Percentiles rank a stretch among this genome's conserved stretches.
Conservation (phyloP, 352 stramenopile genomes). For the Globisporangium solare region DNA sequence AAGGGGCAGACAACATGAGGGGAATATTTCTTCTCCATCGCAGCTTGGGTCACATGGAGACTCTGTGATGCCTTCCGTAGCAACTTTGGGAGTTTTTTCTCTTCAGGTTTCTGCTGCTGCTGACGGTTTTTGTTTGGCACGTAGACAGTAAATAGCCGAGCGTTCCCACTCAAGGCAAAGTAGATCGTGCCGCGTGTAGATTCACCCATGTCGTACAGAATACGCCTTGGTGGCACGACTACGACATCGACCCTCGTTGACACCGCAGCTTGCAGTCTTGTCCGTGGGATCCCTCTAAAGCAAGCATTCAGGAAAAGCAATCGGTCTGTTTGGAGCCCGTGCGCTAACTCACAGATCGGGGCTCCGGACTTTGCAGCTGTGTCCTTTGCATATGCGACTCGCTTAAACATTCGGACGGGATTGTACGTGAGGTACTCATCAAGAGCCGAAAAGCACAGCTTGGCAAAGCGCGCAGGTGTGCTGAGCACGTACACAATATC, state of each 20-base stretch:
- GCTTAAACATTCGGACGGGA: conserved; percentile 28
- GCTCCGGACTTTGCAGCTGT: not conserved
- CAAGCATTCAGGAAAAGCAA: conserved; percentile 16
- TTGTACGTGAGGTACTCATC: conserved; percentile 41
- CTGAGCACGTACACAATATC: conserved; percentile 20
- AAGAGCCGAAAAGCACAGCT: conserved; percentile 22
- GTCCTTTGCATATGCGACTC: conserved; percentile 17
- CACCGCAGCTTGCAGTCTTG: conserved; percentile 11
- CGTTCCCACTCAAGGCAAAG: conserved; percentile 19
- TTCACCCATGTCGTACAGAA: conserved; percentile 26
- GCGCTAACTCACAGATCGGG: not conserved
- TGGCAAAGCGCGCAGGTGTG: conserved; percentile 24
- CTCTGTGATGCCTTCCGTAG: conserved; percentile 5
- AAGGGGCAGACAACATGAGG: conserved; percentile 8
- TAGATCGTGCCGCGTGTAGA: conserved; percentile 13
- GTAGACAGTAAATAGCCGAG: conserved; percentile 13
- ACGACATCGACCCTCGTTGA: conserved; percentile 15
- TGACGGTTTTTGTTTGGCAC: conserved; percentile 6
- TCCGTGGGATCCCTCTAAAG: conserved; percentile 21
- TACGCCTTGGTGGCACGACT: conserved; percentile 14
- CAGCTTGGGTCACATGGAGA: not conserved
- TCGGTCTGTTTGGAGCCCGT: conserved; percentile 16
- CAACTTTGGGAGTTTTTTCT: conserved; percentile 8
- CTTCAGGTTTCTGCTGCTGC: not conserved
- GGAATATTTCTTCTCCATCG: conserved; percentile 7